Conservation (phyloP, 768 basidiomycete species). For the Boletus bicolor region DNA sequence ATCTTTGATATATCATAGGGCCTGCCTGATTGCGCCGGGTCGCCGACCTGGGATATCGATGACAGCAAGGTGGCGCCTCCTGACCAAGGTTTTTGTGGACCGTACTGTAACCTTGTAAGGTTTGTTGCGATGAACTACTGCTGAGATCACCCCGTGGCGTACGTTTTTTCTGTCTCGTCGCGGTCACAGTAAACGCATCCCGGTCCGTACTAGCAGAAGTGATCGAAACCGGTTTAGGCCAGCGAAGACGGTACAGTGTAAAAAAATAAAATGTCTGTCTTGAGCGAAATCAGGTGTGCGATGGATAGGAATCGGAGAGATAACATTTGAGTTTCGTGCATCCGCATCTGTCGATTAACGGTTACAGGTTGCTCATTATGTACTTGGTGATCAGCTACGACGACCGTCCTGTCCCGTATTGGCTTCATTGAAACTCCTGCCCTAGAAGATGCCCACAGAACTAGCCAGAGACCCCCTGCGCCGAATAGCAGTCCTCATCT, state of each 20-base stretch:
- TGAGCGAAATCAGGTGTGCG: background rate
- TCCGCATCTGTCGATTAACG: background rate
- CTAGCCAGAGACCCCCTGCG: background rate
- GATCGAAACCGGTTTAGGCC: background rate
- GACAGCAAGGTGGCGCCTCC: no score
- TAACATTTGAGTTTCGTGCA: background rate
- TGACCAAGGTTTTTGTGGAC: background rate
- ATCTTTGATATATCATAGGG: background rate
- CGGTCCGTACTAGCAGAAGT: background rate
- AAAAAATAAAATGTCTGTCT: background rate
- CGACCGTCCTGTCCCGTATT: slow-evolving; percentile 2
- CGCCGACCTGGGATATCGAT: background rate
- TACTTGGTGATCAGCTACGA: background rate
- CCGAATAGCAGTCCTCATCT: slow-evolving; percentile 47
- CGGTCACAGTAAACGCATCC: background rate
- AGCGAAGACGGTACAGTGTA: no score
- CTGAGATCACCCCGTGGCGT: background rate
- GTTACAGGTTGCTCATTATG: background rate
- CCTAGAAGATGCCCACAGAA: slow-evolving; percentile 2
- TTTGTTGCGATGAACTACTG: background rate
- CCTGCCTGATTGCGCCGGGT: background rate
- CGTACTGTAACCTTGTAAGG: background rate
- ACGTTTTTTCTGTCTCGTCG: background rate
- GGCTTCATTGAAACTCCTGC: background rate
- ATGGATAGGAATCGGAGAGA: slow-evolving; percentile 3